These are phyloP conservation scores for Lolium multiflorum DNA, from an alignment of 176 grass and related monocot species.

Conservation along the genomic window DNA sequence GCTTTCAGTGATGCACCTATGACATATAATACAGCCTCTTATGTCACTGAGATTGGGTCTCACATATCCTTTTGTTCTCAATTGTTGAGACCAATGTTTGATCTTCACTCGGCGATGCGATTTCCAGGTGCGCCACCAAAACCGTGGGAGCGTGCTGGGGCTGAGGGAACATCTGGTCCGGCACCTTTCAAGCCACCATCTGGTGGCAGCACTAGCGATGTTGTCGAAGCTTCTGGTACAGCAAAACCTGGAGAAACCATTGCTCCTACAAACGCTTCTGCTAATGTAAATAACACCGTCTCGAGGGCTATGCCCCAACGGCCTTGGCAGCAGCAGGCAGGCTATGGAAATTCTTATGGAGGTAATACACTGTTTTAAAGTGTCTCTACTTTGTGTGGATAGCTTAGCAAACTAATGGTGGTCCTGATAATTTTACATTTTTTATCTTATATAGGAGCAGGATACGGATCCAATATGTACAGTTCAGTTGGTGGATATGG, in stretches of 20 bases:
- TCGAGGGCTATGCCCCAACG: conserved; percentile 66
- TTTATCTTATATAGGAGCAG: conserved; percentile 45
- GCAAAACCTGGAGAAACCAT: conserved; percentile 87
- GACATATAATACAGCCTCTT: not conserved
- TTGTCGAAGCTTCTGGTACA: conserved; percentile 87
- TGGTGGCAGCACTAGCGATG: conserved; percentile 78
- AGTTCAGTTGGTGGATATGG: conserved; percentile 62
- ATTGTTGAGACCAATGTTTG: not conserved
- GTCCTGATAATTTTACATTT: not conserved
- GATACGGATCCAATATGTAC: conserved; percentile 73
- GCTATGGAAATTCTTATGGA: conserved; percentile 75
- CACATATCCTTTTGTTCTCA: not conserved
- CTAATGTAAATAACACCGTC: conserved; percentile 50
- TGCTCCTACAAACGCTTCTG: conserved; percentile 36
- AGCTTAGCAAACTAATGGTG: not conserved
- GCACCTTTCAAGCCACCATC: conserved; percentile 81
- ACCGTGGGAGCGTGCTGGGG: conserved; percentile 80
- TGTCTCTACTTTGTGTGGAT: not conserved
- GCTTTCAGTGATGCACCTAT: not conserved
- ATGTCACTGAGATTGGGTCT: not conserved
- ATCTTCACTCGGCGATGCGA: not conserved
- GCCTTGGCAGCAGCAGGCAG: conserved; percentile 91
- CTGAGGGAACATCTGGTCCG: conserved; percentile 58
- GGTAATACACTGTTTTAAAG: conserved; percentile 40
- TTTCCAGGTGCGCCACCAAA: conserved; percentile 67